phyloP scores from a whole-genome alignment of 768 basidiomycete genomes.

The Ephemerocybe angulata region DNA sequence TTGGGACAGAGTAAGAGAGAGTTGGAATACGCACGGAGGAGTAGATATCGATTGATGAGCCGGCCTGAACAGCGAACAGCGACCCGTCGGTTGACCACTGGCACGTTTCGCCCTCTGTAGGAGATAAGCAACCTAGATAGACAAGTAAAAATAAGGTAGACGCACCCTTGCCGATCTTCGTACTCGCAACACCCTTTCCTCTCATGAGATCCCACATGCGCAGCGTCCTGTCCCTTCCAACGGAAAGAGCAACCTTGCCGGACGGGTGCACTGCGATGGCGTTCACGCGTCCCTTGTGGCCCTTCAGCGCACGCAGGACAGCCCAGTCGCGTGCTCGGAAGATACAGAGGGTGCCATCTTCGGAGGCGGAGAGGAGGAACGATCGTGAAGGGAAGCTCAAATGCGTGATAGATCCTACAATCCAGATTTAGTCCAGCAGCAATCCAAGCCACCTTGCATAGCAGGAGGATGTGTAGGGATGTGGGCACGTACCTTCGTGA shows the following conservation, averaged over 20 bases:
- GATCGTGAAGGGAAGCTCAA: constrained; percentile 84
- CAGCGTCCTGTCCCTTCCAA: constrained; percentile 84
- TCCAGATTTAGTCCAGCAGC: too few species aligned
- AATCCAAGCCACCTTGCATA: too few species aligned
- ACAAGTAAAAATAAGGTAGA: background rate
- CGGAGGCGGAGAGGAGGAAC: constrained; percentile 86
- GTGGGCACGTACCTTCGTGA: constrained; percentile 84
- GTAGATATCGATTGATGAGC: constrained; percentile 77
- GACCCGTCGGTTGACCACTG: constrained; percentile 80
- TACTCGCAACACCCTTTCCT: constrained; percentile 85
- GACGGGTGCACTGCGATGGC: constrained; percentile 88
- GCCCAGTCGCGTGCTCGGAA: constrained; percentile 95
- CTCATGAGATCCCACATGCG: constrained; percentile 99
- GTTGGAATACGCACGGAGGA: constrained; percentile 51
- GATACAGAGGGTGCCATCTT: constrained; percentile 86
- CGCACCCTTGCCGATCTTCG: constrained; percentile 84
- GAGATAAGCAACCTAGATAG: constrained; percentile 2
- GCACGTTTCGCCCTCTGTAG: constrained; percentile 85
- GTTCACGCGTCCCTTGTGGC: constrained; percentile 93
- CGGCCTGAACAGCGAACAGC: constrained; percentile 76
- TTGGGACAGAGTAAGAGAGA: background rate
- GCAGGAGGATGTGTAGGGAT: too few species aligned
- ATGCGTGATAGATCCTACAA: constrained; percentile 94
- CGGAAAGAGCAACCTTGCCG: constrained; percentile 86
- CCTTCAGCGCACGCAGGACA: constrained; percentile 81